A percentile compares a stretch with the other conserved stretches of the same genome.
These are phyloP conservation scores for Globisporangium barbulae DNA, from an alignment of 352 stramenopile genomes.

Conservation along the genomic window DNA sequence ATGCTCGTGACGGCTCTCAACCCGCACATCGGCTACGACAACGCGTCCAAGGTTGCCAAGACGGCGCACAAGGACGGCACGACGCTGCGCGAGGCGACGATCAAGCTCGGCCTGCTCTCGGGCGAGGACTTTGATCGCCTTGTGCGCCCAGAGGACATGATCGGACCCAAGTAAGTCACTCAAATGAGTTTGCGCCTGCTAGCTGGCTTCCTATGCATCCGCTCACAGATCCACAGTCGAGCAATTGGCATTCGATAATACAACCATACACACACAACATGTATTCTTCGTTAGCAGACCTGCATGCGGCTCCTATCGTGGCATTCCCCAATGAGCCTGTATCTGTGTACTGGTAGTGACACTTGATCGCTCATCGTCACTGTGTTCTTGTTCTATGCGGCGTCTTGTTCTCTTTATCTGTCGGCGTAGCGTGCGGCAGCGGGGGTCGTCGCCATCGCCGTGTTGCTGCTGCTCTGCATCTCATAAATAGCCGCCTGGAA, in stretches of 20 bases:
- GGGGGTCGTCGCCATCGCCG: not conserved
- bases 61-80: constrained; percentile 92
- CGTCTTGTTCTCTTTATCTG: not conserved
- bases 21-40: constrained; percentile 97
- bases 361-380: no score
- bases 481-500: constrained; percentile 60
- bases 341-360: not conserved
- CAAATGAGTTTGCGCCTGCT: not conserved
- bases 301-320: not conserved
- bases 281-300: not conserved
- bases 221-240: not conserved
- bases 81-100: constrained; percentile 91
- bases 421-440: constrained; percentile 5
- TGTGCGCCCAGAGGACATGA: constrained; percentile 95
- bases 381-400: not conserved
- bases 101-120: constrained; percentile 90
- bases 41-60: constrained; percentile 95
- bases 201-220: no score
- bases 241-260: not conserved
- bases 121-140: constrained; percentile 94
- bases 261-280: not conserved
- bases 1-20: constrained; percentile 98
- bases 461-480: constrained; percentile 34
- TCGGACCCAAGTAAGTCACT: constrained; percentile 76
- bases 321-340: not conserved